Base-by-base conservation (phyloP, 177 flowering plant genomes). In the Telopea speciosissima region DNA sequence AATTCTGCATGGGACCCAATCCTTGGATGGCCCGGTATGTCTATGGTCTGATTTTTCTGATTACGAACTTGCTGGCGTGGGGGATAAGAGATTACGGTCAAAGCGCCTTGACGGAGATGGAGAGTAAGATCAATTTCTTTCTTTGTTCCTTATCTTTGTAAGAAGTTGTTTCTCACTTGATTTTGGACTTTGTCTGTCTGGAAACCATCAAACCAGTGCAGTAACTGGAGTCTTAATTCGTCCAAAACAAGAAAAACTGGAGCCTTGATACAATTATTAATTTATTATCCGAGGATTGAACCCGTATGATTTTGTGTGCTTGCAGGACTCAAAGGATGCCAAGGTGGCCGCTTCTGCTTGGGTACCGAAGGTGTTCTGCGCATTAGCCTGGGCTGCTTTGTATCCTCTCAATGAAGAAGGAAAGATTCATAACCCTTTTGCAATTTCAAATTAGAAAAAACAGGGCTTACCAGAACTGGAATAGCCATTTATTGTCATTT, bases 11-110 rank as follows among this genome's bases (percentile, higher is more conserved):
- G 45, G 89, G 88, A 17, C 81, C 88, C 28, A 90, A 88, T 70
- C 98, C 97, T 2, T 89, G 92, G 96, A 83, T 89, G 92, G 96
- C 98, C 8, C 84, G 98, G 77, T 91, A 87, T 78, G 83, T 84
- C 3, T 93, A 93, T 56, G 88, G 85, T 8, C 67, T 91, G 65
- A 85, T 91, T 56, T 93, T 93, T 74, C 87, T 93, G 1, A 25
- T 79, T 22, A 68, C 86, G 8, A 90, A 83, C 74, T 62, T 93
- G 40, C 76, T 90, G 1, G 95, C 98, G 0, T 93, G 98, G 98
- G 90, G 78, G 40, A 81, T 86, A 58, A 82, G 98, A 17, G 98
- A 93, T 75, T 91, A 88, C 72, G 93, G 93, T 33, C 81, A 58
- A 0, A 67, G 68, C 26, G 80, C 81, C 28, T 75, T 85, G 73